Evolutionary conservation across 2,329 filamentous ascomycete genomes (phyloP), one percentile per base, ranked within the genome.

Genomic region (Cryphonectria nitschkei): DNA sequence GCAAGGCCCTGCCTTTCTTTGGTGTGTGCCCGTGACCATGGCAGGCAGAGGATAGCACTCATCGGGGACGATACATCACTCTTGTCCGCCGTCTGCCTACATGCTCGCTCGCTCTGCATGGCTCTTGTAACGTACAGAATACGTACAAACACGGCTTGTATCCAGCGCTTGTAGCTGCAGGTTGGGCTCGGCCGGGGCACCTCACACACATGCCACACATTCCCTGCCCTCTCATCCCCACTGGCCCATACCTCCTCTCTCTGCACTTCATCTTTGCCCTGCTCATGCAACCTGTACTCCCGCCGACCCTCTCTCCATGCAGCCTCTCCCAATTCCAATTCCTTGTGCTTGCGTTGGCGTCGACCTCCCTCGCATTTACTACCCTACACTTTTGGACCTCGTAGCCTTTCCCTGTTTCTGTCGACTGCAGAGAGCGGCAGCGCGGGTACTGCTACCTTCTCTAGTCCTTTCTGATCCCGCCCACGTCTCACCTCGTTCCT

Each of bases 81-180:
- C 52, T 58, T 34, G 52, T 43, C 52, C n/a, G 52, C 65, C 52
- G 50, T 41, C 34, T 29, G 65, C 37, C 37, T 32, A 16, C 52
- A 58, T 39, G 50, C 52, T 43, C 39, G 32, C 22, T 22, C 34
- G 39, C 43, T 19, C 39, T 46, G 50, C 63, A 52, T 67, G 65
- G 65, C 65, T 61, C 34, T 46, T 60, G 65, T 61, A 39, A 41
- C 54, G 54, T 60, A 61, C 37, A 34, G 54, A 61, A 16, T 46
- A 67, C 61, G 56, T 60, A 61, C 65, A 46, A 32, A 43, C 54
- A 67, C 54, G 29, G 54, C 65, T 60, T 46, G 65, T 26, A 16
- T 50, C 54, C 65, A 68, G 67, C 56, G 67, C 67, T 68, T 68
- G 56, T 68, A 62, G 56, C 58, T 62, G 54, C 56, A 37, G 43